Evolutionary conservation across 345 rosid genomes (phyloP).

Genomic region (Brassica napus): DNA sequence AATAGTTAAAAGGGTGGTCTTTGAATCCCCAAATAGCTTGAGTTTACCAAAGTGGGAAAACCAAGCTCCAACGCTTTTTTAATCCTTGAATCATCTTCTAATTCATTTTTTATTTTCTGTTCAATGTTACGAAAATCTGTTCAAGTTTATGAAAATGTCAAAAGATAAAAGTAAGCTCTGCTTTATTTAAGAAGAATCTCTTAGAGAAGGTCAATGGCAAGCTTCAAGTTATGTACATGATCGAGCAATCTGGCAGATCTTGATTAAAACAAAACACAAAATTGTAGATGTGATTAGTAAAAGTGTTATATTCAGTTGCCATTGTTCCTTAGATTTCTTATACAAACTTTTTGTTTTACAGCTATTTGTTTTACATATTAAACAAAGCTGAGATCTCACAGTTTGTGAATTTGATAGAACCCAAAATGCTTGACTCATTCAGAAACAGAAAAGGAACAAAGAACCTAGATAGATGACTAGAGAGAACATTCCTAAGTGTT

Average conservation of each 20-base stretch:
- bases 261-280: neutral
- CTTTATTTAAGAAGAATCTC: neutral
- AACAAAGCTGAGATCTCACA: too few relatives aligned
- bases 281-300: neutral
- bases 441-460: too few relatives aligned
- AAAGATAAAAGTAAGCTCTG: too few relatives aligned
- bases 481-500: too few relatives aligned
- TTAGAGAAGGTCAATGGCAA: neutral
- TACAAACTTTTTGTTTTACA: neutral
- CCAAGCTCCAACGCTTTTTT: neutral
- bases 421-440: too few relatives aligned
- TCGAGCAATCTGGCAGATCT: neutral
- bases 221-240: neutral
- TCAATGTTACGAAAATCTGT: neutral
- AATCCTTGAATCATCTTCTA: neutral
- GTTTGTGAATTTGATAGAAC: too few relatives aligned
- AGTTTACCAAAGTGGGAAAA: neutral
- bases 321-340: neutral
- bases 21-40: neutral
- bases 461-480: too few relatives aligned
- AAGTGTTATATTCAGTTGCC: neutral
- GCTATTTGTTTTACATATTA: too few relatives aligned
- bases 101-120: neutral
- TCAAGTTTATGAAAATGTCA: neutral
- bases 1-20: too few relatives aligned